Base-by-base conservation (phyloP, 2,329 filamentous ascomycete genomes). In the Incumbomyces lentus region DNA sequence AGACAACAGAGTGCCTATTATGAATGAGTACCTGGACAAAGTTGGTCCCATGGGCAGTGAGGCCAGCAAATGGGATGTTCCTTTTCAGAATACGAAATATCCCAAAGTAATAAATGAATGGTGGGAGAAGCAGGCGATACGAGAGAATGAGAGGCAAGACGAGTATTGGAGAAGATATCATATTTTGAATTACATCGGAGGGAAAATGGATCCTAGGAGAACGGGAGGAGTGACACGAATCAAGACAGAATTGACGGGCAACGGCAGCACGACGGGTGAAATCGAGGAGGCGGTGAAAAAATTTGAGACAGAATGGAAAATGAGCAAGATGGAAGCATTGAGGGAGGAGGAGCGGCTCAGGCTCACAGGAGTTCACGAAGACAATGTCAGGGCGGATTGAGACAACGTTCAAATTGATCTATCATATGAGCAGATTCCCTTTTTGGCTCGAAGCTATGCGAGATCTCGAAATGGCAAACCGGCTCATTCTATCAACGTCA, bases 41-140 rank as follows among this genome's bases (percentile, higher is more conserved):
- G 22, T 26, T 26, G 22, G 22, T 8, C 22, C 22, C 4, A 26
- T 8, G 8, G 22, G 22, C 5, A 26, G 22, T 26, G 51, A 58
- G 5, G 56, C 58, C 34, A 44, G 51, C 2, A 40, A 55, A 36
- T 61, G 54, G 57, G 53, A 57, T 32, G 14, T 16, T 16, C 52
- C 52, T 12, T 40, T 59, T 7, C 40, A 54, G 6, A 48, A 61
- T 17, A 59, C 59, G 5, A 49, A 45, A 10, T 59, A 59, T 40
- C 22, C 46, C 11, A 44, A 48, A 1, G 42, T 53, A 30, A 56
- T 55, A 1, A 40, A 19, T 2, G 44, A 39, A 11, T 62, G 59
- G 33, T 61, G 59, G 59, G 37, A 76, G 64, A 44, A 35, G 14
- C 45, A 50, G 29, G 46, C 47, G 6, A 17, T 16, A 8, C 38